Percentiles rank a stretch among this genome's conserved stretches.
Evolutionary conservation across 1,284 basidiomycete species (phyloP).

Genomic region (Neolentinus lepideus): DNA sequence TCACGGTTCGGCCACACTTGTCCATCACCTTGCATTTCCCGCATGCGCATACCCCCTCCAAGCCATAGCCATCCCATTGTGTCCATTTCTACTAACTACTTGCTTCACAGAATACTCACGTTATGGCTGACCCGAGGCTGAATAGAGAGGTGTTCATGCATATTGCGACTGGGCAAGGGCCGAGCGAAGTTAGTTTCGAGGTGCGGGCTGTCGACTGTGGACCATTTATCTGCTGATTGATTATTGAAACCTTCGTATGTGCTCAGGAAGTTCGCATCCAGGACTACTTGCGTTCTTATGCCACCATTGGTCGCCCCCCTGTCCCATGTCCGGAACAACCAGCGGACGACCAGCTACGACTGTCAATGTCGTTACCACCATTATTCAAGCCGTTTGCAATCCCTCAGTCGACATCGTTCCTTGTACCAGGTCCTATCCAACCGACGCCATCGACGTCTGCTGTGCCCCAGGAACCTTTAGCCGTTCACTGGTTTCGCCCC

Average conservation of each 20-base stretch:
- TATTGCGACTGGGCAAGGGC: neutral
- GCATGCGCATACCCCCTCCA: neutral
- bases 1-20: neutral
- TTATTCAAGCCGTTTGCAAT: conserved; percentile 28
- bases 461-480: neutral
- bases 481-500: neutral
- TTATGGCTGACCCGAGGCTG: neutral
- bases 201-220: neutral
- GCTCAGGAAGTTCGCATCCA: conserved; percentile 37
- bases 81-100: neutral
- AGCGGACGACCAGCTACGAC: conserved; percentile 25
- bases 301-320: conserved; percentile 34
- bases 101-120: neutral
- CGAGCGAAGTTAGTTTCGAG: neutral
- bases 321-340: conserved; percentile 34
- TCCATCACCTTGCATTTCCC: no score
- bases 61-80: neutral
- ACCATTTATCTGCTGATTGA: neutral
- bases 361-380: conserved; percentile 31
- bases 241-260: neutral
- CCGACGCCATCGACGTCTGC: neutral
- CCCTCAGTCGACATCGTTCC: neutral
- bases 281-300: conserved; percentile 39
- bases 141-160: neutral
- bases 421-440: neutral